Evolutionary conservation across 2,329 filamentous ascomycete species (phyloP), one percentile per base, ranked within the genome.

Genomic region (Apiospora saccharicola): DNA sequence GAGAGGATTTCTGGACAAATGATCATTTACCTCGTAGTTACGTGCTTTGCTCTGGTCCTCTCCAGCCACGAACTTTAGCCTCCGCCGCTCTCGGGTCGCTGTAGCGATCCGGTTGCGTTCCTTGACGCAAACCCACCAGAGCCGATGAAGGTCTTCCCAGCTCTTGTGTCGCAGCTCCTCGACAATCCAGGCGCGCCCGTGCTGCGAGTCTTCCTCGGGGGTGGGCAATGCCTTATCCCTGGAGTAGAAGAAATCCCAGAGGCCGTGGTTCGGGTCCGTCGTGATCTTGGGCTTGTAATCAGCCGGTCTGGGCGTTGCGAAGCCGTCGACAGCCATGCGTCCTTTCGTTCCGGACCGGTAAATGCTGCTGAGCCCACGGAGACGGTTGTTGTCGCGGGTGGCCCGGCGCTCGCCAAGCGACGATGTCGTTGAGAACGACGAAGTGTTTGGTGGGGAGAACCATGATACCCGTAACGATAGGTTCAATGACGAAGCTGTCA

Each of bases 121-220:
- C 85, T 94, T 95, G 73, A 93, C 89, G 81, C 96, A 98, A 71
- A 95, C 90, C 94, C 95, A 99, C 95, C 96, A 99, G 79, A 99
- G 87, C 74, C 88, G 86, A 83, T 98, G 95, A 78, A 99, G 85
- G 82, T 98, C 95, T 74, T 98, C 94, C 94, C 95, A 99, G 75
- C 92, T 94, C 85, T 98, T 98, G 75, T 89, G 87, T 75, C 95
- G 90, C 79, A 99, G 86, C 85, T 99, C 96, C 83, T 94, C 90
- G 10, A 93, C 91, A 14, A 89, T 91, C 96, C 96, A 99, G 41
- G 90, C 86, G 71, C 96, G 90, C 22, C 96, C 96, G 82, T 96
- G 92, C 75, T 89, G 85, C 69, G 86, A 81, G 71, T 93, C 90
- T 76, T 96, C 91, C 47, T 90, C 87, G 6, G 95, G 95, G 10